Conservation (phyloP, 176 grass and related monocot species). For the Carex parvula region DNA sequence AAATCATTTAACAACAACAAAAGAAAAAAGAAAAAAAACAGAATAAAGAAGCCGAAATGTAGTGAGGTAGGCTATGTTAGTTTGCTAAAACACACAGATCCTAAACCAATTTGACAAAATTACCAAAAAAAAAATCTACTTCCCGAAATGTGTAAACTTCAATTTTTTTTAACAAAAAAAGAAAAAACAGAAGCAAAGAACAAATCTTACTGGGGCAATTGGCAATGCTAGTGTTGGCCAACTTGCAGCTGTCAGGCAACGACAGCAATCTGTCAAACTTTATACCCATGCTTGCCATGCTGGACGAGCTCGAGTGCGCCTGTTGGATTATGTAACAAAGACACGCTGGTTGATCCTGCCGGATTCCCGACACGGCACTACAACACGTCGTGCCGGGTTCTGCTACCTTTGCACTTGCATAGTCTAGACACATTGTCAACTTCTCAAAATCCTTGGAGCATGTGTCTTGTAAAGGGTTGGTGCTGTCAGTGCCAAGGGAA, state of each 20-base stretch:
- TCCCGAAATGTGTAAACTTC: not conserved
- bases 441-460: conserved; percentile 33
- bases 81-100: not conserved
- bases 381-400: conserved; percentile 24
- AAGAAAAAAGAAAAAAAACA: not conserved
- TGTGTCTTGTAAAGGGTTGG: conserved; percentile 28
- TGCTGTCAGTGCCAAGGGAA: not conserved
- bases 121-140: not conserved
- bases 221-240: conserved; percentile 35
- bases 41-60: not conserved
- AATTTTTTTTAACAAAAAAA: not conserved
- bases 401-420: conserved; percentile 30
- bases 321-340: conserved; percentile 53
- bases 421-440: conserved; percentile 36
- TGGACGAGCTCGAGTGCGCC: conserved; percentile 31
- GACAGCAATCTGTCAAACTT: conserved; percentile 34
- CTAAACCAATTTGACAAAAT: not conserved
- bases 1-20: not conserved
- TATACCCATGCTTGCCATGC: conserved; percentile 29
- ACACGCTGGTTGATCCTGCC: conserved; percentile 25
- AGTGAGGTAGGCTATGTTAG: not conserved
- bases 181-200: not conserved
- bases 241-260: conserved; percentile 34
- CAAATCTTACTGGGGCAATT: conserved; percentile 43
- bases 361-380: conserved; percentile 29